Conservation (phyloP, 345 rosid genomes). For the Populus tremula region DNA sequence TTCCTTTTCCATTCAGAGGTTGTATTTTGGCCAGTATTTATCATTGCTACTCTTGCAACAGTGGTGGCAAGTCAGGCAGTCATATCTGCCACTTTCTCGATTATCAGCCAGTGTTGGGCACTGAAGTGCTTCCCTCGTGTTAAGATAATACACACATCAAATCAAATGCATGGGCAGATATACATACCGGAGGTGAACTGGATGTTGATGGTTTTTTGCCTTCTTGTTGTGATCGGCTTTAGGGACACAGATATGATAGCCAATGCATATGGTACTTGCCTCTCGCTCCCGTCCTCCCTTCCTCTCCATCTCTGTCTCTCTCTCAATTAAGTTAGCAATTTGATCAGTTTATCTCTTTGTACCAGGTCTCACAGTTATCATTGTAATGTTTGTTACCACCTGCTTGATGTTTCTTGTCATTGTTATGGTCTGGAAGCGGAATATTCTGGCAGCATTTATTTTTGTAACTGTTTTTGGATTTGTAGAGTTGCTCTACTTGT, state of each 20-base stretch:
- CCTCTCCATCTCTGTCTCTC: background rate
- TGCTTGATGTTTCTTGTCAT: slow-evolving; percentile 22
- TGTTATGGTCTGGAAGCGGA: slow-evolving; percentile 17
- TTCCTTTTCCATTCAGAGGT: background rate
- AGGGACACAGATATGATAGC: slow-evolving; percentile 21
- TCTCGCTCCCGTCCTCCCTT: background rate
- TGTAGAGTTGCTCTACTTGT: slow-evolving; percentile 12
- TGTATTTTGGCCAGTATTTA: slow-evolving; percentile 19
- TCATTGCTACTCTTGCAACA: slow-evolving; percentile 19
- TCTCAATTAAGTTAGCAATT: background rate
- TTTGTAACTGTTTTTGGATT: slow-evolving; percentile 16
- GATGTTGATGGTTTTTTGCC: slow-evolving; percentile 22
- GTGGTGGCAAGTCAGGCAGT: slow-evolving; percentile 29
- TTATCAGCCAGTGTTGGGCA: slow-evolving; percentile 22
- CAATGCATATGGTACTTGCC: slow-evolving; percentile 23
- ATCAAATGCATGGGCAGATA: slow-evolving; percentile 19
- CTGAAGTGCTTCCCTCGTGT: slow-evolving; percentile 25
- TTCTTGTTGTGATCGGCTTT: slow-evolving; percentile 21
- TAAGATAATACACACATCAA: slow-evolving; percentile 23
- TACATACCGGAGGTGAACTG: slow-evolving; percentile 32
- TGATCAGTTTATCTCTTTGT: background rate
- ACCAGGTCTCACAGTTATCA: slow-evolving; percentile 18
- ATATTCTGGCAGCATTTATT: background rate
- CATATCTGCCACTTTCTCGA: slow-evolving; percentile 23
- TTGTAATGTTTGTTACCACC: slow-evolving; percentile 20